Base-by-base conservation (phyloP, 495 filamentous ascomycete genomes). In the Penicillium diatomitis region DNA sequence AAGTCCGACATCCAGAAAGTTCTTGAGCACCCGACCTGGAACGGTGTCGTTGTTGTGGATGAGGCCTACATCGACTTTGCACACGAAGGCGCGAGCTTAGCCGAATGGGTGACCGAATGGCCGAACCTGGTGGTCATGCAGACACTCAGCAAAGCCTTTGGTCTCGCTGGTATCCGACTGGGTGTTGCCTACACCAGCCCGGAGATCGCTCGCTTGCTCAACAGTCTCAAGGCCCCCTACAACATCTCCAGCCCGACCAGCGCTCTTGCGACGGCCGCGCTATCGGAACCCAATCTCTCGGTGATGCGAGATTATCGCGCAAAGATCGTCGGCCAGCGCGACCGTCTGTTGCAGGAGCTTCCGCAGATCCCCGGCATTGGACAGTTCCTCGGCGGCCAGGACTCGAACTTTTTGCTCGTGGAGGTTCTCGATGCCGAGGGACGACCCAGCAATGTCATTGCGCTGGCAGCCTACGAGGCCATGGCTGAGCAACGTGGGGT, bases 121-220 rank as follows among this genome's bases (percentile, higher is more conserved):
- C 90, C 91, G n/a, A 98, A 97, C 62, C 74, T 98, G 8, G 90
- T 96, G 20, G 89, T 98, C 34, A 92, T 96, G 90, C 92, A 98
- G 71, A 97, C 92, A 2, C 72, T 96, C 8, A 90, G 86, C 58
- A 98, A 98, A 66, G 92, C 88, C 0, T 98, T 98, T 58, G 92
- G 92, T 2, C 76, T 98, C 49, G 92, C 92, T 2, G 92, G 92
- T 10, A 96, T 97, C 57, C 77, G 92, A 4, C 80, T 96, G 5
- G 79, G 79, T 2, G 76, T 77, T 5, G 86, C 84, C 3, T 86
- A 84, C 47, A 84, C 83, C 12, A 86, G 84, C 58, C 78, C 77
- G 29, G 74, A 82, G 46, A 78, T 88, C 27, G 83, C 80, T 8
- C 76, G 72, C 35, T 67, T 98, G 12, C 75, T 97, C 9, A 98